Evolutionary conservation across 768 basidiomycete species (phyloP), one percentile per base, ranked within the genome.

Genomic region (Pleurotus ostreatus): DNA sequence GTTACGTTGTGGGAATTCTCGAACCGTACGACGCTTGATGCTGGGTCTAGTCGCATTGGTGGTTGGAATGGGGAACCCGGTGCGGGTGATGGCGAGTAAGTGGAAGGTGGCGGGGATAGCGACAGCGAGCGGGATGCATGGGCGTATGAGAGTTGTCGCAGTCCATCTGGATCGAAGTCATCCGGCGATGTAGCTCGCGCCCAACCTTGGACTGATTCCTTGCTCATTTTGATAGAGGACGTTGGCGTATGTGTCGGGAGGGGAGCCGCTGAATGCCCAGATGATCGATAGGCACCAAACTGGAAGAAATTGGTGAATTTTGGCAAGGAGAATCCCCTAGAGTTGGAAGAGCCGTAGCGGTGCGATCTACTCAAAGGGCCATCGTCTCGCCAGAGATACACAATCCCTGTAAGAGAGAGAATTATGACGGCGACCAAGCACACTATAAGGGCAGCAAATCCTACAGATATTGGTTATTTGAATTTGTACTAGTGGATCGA

Each of bases 401-500:
- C 39, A 9, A 53, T 41, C 16, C 51, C 51, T 11, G 51, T 41
- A 12, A 53, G n/a, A 23, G 51, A 53, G 15, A 53, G 16, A 18
- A 39, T 40, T 15, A 53, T 53, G 39, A 53, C 51, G 16, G 51
- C 51, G 34, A 53, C 51, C 6, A 53, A 25, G 22, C 51, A 53
- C 7, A 53, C 51, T 7, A 53, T 22, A 8, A 53, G 22, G 9
- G 51, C 51, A n/a, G 41, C 51, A 41, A 53, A 53, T 41, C 51
- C 51, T 53, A 16, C n/a, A 30, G 41, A 18, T 38, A 40, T 18
- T 3, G 16, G 22, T 34, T 15, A 18, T 49, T 49, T 49, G 48
- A 53, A 43, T 18, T 44, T 44, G 41, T 16, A 34, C 38, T 49
- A 25, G 46, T 37, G 48, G 34, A 49, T 30, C 48, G 34, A 22